Base-by-base conservation (phyloP, 139 green algal species). In the Microglena sp. region DNA sequence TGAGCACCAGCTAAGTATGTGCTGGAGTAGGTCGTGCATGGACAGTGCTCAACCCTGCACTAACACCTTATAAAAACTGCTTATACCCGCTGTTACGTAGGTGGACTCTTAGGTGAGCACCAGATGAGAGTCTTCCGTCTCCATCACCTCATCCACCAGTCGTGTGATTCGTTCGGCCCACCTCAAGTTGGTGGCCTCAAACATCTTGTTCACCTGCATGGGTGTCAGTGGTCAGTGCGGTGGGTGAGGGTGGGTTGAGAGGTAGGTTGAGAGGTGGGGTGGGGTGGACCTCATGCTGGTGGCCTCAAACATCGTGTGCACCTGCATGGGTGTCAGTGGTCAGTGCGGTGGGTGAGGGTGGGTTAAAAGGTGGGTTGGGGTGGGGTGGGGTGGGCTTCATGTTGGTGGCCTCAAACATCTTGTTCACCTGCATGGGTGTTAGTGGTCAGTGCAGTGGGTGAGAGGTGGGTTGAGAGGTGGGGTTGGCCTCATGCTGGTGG, bases 121-220 rank as follows among this genome's bases (percentile, higher is more conserved):
- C 46, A 69, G 58, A 33, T 71, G 64, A 45, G 57, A 66, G 3
- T 55, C 59, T 43, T 69, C 64, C 58, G 72, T 65, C 64, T 77
- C 64, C 77, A 82, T 82, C 5, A 82, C 55, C 4, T 35, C 24
- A 60, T 86, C 80, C 21, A 86, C 80, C 35, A 70, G 32, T 15
- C 31, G 18, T 5, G 60, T n/a, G 8, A 86, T 77, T 26, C 80
- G 70, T 3, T 70, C 53, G 2, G 40, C 26, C 80, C 80, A 86
- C 2, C 62, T 59, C 58, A 73, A 56, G 32, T 65, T 75, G 24
- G 56, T 40, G 22, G 67, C 61, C 56, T 73, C 74, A 55, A 86
- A 83, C 79, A 82, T 86, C 15, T 68, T 69, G 61, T 81, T 62
- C 28, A 74, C 74, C 61, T 77, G 66, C 63, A 61, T 7, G n/a